Evolutionary conservation across 768 basidiomycete genomes (phyloP), one percentile per base, ranked within the genome.

Genomic region (Dictyophora rubrovolvata): DNA sequence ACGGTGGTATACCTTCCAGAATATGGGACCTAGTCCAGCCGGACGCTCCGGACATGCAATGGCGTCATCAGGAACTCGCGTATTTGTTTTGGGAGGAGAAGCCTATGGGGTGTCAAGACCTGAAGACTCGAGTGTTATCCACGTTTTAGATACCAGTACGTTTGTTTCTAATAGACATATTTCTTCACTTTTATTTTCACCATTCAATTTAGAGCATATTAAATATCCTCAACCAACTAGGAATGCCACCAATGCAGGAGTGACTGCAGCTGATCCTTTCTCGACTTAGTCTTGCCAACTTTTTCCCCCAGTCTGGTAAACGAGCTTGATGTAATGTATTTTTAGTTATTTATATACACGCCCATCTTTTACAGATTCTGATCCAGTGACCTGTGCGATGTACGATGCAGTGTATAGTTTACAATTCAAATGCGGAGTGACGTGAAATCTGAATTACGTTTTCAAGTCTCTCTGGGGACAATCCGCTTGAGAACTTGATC

Each of bases 1-100:
- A 67, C 80, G 96, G 65, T 99, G 96, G 96, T 99, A 94, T 74
- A 98, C 94, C 92, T 99, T 99, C 77, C 93, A 97, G 71, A 96
- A 97, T 68, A 99, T 99, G 96, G 96, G 96, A 0, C 95, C 95
- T 17, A 82, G 91, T 17, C 96, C 96, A 0, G 85, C 79, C 46
- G 90, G 92, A 2, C 81, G 96, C 53, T 94, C 92, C 9, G 96
- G 96, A 1, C 96, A 99, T 72, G 90, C 95, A n/a, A 95, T 99
- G 93, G 92, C 94, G 7, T 85, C 91, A 12, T 85, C 89, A 68
- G 92, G 90, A 33, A 80, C 85, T 52, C 82, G 86, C 62, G 89
- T 99, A 5, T 90, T 91, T 64, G 93, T 99, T 5, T 79, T 99
- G 14, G 96, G 96, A 47, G 96, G 96, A 17, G 96, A 98, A 72